Conservation (phyloP, 2,329 filamentous ascomycete species). For the Diaporthe sp. region DNA sequence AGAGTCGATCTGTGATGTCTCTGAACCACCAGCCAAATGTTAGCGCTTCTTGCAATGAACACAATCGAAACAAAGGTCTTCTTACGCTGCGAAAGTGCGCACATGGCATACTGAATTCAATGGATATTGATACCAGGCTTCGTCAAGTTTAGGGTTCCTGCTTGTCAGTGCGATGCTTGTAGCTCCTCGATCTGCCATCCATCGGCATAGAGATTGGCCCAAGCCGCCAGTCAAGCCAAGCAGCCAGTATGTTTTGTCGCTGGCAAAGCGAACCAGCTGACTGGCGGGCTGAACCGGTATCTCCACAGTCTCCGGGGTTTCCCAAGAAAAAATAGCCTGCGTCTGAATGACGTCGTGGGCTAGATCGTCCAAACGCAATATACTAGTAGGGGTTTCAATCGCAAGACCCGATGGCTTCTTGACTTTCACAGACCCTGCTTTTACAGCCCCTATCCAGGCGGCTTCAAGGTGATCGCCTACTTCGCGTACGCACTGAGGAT, state of each 20-base stretch:
- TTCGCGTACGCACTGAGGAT: not conserved
- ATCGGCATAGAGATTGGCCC: constrained; percentile 37
- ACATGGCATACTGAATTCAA: not conserved
- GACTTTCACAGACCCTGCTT: not conserved
- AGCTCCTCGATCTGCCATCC: constrained; percentile 43
- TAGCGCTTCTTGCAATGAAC: not conserved
- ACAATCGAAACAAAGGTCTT: constrained; percentile 37
- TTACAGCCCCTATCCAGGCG: not conserved
- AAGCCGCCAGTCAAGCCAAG: constrained; percentile 40
- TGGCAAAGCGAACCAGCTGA: not conserved
- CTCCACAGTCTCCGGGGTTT: not conserved
- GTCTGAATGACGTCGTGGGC: not conserved
- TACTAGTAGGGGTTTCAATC: not conserved
- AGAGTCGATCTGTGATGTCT: constrained; percentile 37
- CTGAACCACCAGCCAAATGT: constrained; percentile 1
- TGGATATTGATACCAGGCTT: constrained; percentile 17
- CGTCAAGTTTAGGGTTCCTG: constrained; percentile 19
- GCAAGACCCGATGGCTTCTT: not conserved
- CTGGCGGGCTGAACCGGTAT: not conserved
- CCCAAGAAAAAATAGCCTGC: not conserved
- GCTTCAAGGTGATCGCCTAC: not conserved
- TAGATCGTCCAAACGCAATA: not conserved
- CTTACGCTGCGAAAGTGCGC: constrained; percentile 35
- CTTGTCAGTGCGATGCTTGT: constrained; percentile 41
- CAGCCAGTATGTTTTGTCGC: constrained; percentile 42